Evolutionary conservation across 352 stramenopile genomes (phyloP).

Genomic region (Phytopythium aichiense): DNA sequence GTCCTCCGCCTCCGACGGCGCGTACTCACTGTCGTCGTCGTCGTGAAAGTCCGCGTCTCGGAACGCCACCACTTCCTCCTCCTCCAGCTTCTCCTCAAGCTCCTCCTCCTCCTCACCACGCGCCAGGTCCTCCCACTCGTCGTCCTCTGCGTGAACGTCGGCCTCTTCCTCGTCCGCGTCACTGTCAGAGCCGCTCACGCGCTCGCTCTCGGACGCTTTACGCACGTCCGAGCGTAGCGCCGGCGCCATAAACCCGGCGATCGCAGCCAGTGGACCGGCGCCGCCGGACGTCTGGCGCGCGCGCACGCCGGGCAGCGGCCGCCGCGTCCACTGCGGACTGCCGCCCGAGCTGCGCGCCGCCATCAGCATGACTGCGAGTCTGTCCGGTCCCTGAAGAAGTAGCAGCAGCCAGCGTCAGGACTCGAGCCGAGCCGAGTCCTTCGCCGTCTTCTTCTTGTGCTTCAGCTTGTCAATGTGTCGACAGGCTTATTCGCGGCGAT

Average conservation of each 20-base stretch:
- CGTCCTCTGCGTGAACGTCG: neutral
- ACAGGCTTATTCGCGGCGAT: neutral
- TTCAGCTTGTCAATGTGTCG: neutral
- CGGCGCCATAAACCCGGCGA: conserved; percentile 5
- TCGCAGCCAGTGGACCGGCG: neutral
- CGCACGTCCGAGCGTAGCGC: neutral
- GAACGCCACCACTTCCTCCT: conserved; percentile 10
- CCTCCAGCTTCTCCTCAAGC: conserved; percentile 3
- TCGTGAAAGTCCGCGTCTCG: conserved; percentile 14
- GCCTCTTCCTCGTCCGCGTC: neutral
- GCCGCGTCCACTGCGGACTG: conserved; percentile 3
- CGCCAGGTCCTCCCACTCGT: conserved; percentile 1
- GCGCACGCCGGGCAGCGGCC: neutral
- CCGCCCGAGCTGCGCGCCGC: conserved; percentile 2
- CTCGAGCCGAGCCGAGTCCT: neutral
- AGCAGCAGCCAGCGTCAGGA: too few relatives aligned
- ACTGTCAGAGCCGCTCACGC: neutral
- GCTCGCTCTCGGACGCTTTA: neutral
- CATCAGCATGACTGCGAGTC: conserved; percentile 1
- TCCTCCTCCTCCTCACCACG: neutral
- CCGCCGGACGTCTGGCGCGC: neutral
- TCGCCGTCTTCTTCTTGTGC: neutral
- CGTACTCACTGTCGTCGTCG: conserved; percentile 29
- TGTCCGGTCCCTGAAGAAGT: neutral
- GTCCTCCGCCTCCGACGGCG: conserved; percentile 18